Base-by-base conservation (phyloP, 2,329 filamentous ascomycete genomes). In the Ophiostoma sp. region DNA sequence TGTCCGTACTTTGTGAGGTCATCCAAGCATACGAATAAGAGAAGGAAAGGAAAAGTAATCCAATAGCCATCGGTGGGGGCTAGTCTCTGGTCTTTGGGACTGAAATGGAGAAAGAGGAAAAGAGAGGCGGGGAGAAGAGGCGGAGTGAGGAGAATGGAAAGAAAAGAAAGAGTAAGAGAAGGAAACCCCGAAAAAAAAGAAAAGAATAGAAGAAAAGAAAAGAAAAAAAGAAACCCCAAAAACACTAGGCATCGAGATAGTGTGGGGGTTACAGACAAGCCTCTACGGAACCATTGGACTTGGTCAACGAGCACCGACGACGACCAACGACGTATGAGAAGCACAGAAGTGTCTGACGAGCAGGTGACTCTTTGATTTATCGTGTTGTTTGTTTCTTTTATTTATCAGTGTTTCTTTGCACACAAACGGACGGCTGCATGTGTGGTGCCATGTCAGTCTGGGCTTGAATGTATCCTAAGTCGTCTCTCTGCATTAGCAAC, bases 251-350 rank as follows among this genome's bases (percentile, higher is more conserved):
- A 67, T 55, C 49, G n/a, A 36, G 66, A 67, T 69, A 69, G 68
- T 69, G 67, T 69, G 67, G 67, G 67, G 67, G 67, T 69, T 66
- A 69, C 27, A 27, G 27, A 27, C 27, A 27, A 27, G 27, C 27
- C 27, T 27, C 27, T 27, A 27, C 27, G 27, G 27, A 27, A 27
- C 27, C n/a, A 55, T 55, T 55, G 49, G 49, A 27, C 49, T n/a
- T 27, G 7, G 18, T 3, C 49, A 18, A 18, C 49, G 49, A 55
- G n/a, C 11, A 55, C 49, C 49, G 49, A 36, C 49, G 27, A 45
- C 18, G 42, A 45, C 42, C 42, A 12, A 45, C 42, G 38, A 42
- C 18, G 11, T 49, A 65, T 27, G 62, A 64, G 66, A 27, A 18
- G 41, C 44, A 40, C 6, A 27, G 27, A 55, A 55, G 49, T 27